These are phyloP conservation scores for Nakazawaea anatomiae DNA, from an alignment of 805 yeast genomes.

Conservation along the genomic window DNA sequence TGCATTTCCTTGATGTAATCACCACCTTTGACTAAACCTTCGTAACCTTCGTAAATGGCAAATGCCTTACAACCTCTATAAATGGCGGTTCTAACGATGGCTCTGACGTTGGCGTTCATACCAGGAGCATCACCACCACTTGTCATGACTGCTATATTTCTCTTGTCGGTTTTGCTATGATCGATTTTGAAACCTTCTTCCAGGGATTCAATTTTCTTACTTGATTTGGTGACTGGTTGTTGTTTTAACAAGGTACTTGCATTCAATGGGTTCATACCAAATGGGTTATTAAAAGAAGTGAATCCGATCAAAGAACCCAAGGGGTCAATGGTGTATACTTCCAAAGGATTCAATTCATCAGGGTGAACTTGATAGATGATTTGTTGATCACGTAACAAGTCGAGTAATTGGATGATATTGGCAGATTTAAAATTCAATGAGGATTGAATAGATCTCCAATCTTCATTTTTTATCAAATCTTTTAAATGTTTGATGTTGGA, in stretches of 20 bases:
- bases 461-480: constrained; percentile 25
- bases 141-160: constrained; percentile 90
- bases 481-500: constrained; percentile 22
- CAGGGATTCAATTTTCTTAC: not conserved
- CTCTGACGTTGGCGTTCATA: constrained; percentile 94
- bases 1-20: constrained; percentile 55
- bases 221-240: not conserved
- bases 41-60: constrained; percentile 92
- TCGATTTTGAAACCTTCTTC: not conserved
- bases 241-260: constrained; percentile 5
- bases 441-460: constrained; percentile 46
- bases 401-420: constrained; percentile 32
- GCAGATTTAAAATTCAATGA: constrained; percentile 40
- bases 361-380: constrained; percentile 57
- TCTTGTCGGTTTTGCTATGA: constrained; percentile 12
- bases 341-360: constrained; percentile 66
- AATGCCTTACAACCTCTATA: constrained; percentile 82
- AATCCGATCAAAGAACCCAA: constrained; percentile 80
- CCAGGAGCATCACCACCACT: constrained; percentile 99
- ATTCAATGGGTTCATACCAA: constrained; percentile 24
- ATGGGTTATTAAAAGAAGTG: constrained; percentile 54
- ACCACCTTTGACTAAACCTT: constrained; percentile 89
- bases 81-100: constrained; percentile 91
- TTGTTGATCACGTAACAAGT: constrained; percentile 24
- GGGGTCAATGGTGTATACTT: constrained; percentile 76